Base-by-base conservation (phyloP, 495 filamentous ascomycete genomes). In the Articulospora tetracladia region DNA sequence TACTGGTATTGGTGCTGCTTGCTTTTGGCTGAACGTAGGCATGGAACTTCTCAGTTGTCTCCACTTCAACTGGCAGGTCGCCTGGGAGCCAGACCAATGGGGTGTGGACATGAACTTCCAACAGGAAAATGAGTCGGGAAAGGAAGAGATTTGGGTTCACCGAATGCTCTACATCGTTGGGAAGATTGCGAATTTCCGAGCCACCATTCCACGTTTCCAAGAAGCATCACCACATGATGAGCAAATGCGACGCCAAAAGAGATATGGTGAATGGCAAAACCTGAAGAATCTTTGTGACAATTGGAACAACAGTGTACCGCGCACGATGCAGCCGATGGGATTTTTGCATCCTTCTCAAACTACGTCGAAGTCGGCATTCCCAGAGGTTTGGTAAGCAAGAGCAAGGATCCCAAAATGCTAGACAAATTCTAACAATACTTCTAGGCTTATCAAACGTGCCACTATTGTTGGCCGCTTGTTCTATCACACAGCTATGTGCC, bases 21-120 rank as follows among this genome's bases (percentile, higher is more conserved):
- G 93, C 71, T 98, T 98, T 73, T 97, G 93, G 92, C 73, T 97
- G 19, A 97, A 95, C 66, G 84, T 95, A 15, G 85, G 88, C 17
- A 89, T 96, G 84, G 94, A 98, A 69, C 74, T 98, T 13, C 79
- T 97, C 23, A 90, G 83, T 62, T 97, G 92, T 72, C 74, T 98
- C 22, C 85, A 89, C 59, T 90, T 92, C 71, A 91, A 91, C 71
- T 96, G 91, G 90, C 82, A 87, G 59, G 81, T 92, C 1, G 85
- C 92, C 1, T 98, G 92, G 92, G 83, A 96, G 46, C 93, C 93
- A 2, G 92, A 97, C 70, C 83, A 88, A 6, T 98, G 94, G 94
- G 89, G 88, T 1, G 72, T 98, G 39, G 89, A 97, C 65, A 87
- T 97, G 82, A 23, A 69, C 62, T 58, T 68, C 52, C 63, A 67